Evolutionary conservation across 768 basidiomycete species (phyloP), one percentile per base, ranked within the genome.

Genomic region (Hericium alpestre): DNA sequence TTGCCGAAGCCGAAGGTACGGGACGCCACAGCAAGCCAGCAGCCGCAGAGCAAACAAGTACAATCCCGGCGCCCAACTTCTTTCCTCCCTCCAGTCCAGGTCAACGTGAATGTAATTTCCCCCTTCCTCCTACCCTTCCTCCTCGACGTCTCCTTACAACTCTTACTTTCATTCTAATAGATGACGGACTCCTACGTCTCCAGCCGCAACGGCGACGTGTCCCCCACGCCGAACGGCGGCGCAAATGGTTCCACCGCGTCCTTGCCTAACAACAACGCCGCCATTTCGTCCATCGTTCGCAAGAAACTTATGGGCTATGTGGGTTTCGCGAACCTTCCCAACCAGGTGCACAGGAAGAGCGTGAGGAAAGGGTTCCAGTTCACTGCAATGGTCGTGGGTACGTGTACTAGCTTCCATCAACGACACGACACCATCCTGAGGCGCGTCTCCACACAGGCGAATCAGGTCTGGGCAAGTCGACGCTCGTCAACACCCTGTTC

Each of bases 321-420:
- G 59, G 92, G 92, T 53, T 95, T 99, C 69, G 92, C 94, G 69
- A 98, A 96, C 72, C 81, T 99, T 53, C 96, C 96, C 52, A 98
- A 99, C 80, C 96, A 99, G 73, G 95, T 98, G 48, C 96, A 99
- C 75, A 87, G 96, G 73, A 92, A 96, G 77, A 95, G 93, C 66
- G 89, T 96, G 51, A 81, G 93, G 77, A 97, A 93, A 74, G 95
- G 96, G 48, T 99, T 98, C 80, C 92, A 98, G 72, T 99, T 99
- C 76, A 95, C 93, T 55, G 80, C 85, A 63, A 98, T 99, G 96
- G 95, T 99, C 61, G 95, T 99, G 69, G 95, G 95, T 95, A 64
- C 67, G 93, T 86, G 54, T 55, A 61, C 59, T 58, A 43, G 48
- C 60, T 63, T 54, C 56, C 56, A 58, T 63, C 65, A 59, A 58